Evolutionary conservation across 768 basidiomycete genomes (phyloP).

Genomic region (Xerocomellus intermedius): DNA sequence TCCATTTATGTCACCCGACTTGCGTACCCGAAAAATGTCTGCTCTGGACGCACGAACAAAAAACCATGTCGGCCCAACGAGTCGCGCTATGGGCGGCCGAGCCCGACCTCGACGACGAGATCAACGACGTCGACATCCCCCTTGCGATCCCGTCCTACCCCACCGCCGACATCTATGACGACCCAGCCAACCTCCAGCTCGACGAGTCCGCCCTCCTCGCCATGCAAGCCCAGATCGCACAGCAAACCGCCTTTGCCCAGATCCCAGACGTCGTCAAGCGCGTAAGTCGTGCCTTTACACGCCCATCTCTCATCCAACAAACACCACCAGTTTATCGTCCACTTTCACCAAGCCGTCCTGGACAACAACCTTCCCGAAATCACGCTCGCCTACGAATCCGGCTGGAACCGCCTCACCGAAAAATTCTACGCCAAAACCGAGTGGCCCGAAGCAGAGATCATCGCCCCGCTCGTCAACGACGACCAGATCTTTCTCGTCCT

Average conservation of each 20-base stretch:
- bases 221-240: slow-evolving; percentile 81
- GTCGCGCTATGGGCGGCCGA: slow-evolving; percentile 75
- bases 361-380: slow-evolving; percentile 91
- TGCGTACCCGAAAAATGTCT: not conserved
- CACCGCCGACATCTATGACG: slow-evolving; percentile 31
- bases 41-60: not conserved
- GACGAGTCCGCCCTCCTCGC: slow-evolving; percentile 68
- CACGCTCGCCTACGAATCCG: slow-evolving; percentile 90
- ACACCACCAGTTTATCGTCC: slow-evolving; percentile 76
- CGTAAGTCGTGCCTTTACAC: slow-evolving; percentile 42
- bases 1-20: slow-evolving; percentile 1
- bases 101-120: slow-evolving; percentile 74
- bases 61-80: slow-evolving; percentile 55
- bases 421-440: slow-evolving; percentile 93
- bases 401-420: slow-evolving; percentile 96
- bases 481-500: slow-evolving; percentile 96
- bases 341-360: slow-evolving; percentile 90
- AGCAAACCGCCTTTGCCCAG: slow-evolving; percentile 76
- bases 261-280: slow-evolving; percentile 90
- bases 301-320: not conserved
- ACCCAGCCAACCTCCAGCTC: slow-evolving; percentile 50
- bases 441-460: slow-evolving; percentile 97
- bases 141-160: slow-evolving; percentile 29
- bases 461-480: slow-evolving; percentile 92
- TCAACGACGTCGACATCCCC: slow-evolving; percentile 63